Conservation (phyloP, 108 stramenopile genomes). For the Pseudonitzschia multiseries region DNA sequence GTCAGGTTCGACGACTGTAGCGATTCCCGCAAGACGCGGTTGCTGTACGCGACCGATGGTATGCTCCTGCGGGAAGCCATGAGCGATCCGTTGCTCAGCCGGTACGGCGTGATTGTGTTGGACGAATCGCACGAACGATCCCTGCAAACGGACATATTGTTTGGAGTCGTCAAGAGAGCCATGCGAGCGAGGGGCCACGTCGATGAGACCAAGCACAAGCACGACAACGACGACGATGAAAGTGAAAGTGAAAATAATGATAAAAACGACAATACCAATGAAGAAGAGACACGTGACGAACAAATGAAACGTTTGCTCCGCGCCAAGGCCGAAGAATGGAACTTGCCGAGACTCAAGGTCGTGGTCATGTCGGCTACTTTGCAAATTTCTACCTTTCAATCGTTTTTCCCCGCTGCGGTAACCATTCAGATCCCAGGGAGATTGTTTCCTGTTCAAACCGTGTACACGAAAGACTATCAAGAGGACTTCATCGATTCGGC, state of each 20-base stretch:
- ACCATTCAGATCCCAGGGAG: slow-evolving; percentile 88
- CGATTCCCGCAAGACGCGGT: slow-evolving; percentile 54
- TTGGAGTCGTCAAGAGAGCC: slow-evolving; percentile 86
- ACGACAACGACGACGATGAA: neutral
- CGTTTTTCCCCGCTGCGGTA: slow-evolving; percentile 65
- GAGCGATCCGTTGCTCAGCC: slow-evolving; percentile 71
- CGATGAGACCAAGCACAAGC: neutral
- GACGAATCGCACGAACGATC: slow-evolving; percentile 98
- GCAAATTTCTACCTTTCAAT: slow-evolving; percentile 78
- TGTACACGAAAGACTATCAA: slow-evolving; percentile 69
- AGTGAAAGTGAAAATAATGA: neutral
- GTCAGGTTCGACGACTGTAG: slow-evolving; percentile 96
- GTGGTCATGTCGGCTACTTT: slow-evolving; percentile 98
- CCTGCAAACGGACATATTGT: slow-evolving; percentile 94
- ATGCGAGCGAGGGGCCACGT: slow-evolving; percentile 57
- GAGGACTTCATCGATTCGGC: slow-evolving; percentile 89
- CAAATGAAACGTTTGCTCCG: slow-evolving; percentile 47
- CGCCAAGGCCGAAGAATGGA: slow-evolving; percentile 36
- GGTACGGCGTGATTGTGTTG: slow-evolving; percentile 87
- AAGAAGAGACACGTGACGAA: slow-evolving; percentile 36
- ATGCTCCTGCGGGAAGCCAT: slow-evolving; percentile 96
- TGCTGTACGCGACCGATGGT: slow-evolving; percentile 96
- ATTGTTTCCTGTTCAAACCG: slow-evolving; percentile 79
- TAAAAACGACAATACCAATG: neutral
- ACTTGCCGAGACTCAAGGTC: slow-evolving; percentile 76